These are phyloP conservation scores for Verticillium alfalfae DNA, from an alignment of 2,329 filamentous ascomycete species.

Conservation along the genomic window DNA sequence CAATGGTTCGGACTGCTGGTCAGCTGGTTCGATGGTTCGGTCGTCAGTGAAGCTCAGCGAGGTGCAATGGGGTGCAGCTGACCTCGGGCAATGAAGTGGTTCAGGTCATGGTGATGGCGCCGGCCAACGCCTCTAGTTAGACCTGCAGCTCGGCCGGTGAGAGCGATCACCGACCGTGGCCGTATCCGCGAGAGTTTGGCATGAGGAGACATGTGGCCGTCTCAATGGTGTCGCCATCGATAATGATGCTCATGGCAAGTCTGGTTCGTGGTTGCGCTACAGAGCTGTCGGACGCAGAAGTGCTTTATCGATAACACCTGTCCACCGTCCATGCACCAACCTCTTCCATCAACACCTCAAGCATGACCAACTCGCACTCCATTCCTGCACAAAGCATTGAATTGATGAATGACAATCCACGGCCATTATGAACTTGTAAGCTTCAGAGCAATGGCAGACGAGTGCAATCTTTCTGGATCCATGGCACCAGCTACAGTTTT, in stretches of 20 bases:
- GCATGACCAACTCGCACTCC: too few relatives aligned
- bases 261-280: background rate
- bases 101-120: conserved; percentile 4
- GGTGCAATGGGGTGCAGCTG: background rate
- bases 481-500: too few relatives aligned
- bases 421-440: too few relatives aligned
- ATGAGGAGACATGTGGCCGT: conserved; percentile 10
- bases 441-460: too few relatives aligned
- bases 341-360: too few relatives aligned
- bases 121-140: background rate
- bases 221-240: background rate
- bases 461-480: too few relatives aligned
- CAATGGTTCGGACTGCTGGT: background rate
- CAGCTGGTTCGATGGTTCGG: background rate
- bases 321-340: background rate
- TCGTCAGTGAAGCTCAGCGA: background rate
- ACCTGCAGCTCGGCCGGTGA: background rate
- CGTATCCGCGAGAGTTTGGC: conserved; percentile 7
- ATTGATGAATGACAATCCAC: too few relatives aligned
- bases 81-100: conserved; percentile 10
- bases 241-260: too few relatives aligned
- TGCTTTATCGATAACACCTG: background rate
- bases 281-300: background rate
- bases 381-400: too few relatives aligned
- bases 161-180: conserved; percentile 2